Base-by-base conservation (phyloP, 495 filamentous ascomycete species). In the Parachaetomium inaequale region DNA sequence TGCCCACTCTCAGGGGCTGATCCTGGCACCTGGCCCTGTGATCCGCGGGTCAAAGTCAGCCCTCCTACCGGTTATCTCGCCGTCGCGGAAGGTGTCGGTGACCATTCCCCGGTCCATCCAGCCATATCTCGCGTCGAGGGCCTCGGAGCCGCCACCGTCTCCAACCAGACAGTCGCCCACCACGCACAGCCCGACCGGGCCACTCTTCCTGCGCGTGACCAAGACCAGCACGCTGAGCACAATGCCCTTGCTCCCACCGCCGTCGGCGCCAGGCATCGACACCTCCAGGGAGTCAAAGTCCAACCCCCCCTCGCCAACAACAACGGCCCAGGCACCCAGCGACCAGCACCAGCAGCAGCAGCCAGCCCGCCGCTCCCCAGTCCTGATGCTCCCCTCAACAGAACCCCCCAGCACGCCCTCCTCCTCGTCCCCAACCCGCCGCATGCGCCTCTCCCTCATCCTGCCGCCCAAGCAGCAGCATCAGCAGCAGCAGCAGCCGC, bases 161-260 rank as follows among this genome's bases (percentile, higher is more conserved):
- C 54, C 61, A 7, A 52, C 61, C 7, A 34, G 51, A 19, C 28
- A 28, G 7, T 52, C 54, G 14, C 36, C 25, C 1, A 49, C 31
- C 3, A 28, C 17, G n/a, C 34, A 53, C 12, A 65, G 53, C 26
- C 63, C 63, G 0, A 46, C 36, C 8, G 63, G 63, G 2, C 63
- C 63, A 17, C 46, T 62, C 12, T 62, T 65, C 49, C 53, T 54
- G 8, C 58, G 59, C 1, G 31, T 62, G 1, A 65, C 63, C 43
- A 65, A 61, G 40, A 65, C 63, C 1, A 65, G 63, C 63, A 65
- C 58, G 19, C 38, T 65, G 14, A 65, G 58, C 54, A 65, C 58
- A 1, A 65, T 65, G 54, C 63, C 63, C 28, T 12, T 50, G 26
- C 47, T 65, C 12, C 63, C 59, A 12, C 63, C 63, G 8, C 63